Percentiles rank a stretch among this genome's conserved stretches.
Conservation (phyloP, 2,329 filamentous ascomycete species). For the Claviceps lovelessii region DNA sequence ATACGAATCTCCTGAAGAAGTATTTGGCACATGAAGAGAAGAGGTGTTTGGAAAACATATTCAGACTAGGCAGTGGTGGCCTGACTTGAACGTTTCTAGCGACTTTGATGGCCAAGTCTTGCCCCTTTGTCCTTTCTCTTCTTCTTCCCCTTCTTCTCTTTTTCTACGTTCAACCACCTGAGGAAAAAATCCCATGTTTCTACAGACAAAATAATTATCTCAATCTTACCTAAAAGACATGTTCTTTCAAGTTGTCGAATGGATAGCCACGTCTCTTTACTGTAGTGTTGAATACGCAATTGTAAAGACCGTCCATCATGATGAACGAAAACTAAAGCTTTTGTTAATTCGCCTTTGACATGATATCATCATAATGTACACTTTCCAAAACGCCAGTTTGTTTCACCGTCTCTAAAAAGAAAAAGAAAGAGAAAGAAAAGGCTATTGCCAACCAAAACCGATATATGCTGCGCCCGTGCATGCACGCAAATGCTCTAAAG, state of each 20-base stretch:
- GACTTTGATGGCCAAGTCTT: not conserved
- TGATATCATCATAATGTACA: constrained; percentile 7
- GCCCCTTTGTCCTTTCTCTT: no score
- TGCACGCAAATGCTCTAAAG: not conserved
- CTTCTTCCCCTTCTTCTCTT: not conserved
- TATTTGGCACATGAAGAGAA: not conserved
- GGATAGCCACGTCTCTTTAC: not conserved
- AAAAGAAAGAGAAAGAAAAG: not conserved
- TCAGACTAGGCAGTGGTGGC: not conserved
- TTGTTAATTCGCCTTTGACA: not conserved
- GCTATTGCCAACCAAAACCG: not conserved
- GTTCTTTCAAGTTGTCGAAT: not conserved
- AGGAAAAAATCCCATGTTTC: not conserved
- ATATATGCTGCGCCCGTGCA: not conserved
- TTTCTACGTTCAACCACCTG: not conserved
- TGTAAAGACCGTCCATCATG: no score
- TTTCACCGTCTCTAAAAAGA: not conserved
- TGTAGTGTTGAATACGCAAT: not conserved
- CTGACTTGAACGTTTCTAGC: not conserved
- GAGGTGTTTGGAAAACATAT: no score
- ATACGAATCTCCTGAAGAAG: constrained; percentile 19
- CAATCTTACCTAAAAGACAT: not conserved
- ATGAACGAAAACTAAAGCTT: not conserved
- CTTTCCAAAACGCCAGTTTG: not conserved
- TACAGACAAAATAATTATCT: not conserved